These are phyloP conservation scores for Singerocomus rubriflavus DNA, from an alignment of 1,284 basidiomycete species.

Conservation along the genomic window DNA sequence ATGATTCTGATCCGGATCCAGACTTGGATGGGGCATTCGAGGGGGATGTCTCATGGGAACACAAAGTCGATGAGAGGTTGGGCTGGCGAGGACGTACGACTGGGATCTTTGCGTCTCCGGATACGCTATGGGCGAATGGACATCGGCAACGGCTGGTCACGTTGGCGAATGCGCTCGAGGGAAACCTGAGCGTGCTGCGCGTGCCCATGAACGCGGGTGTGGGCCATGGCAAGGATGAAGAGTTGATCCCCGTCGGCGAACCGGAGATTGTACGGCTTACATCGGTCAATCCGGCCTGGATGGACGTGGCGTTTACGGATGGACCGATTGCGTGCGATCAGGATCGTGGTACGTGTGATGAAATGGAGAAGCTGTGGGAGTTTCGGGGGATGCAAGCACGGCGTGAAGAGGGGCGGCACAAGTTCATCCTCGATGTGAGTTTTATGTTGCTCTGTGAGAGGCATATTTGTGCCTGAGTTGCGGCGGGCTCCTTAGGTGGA, in stretches of 20 bases:
- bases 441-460: too few relatives aligned
- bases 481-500: conserved; percentile 41
- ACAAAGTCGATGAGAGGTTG: conserved; percentile 53
- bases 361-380: conserved; percentile 44
- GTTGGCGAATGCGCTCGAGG: conserved; percentile 34
- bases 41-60: conserved; percentile 53
- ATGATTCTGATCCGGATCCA: conserved; percentile 26
- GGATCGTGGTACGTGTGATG: conserved; percentile 38
- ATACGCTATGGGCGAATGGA: conserved; percentile 47
- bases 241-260: conserved; percentile 39
- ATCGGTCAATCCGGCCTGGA: conserved; percentile 45
- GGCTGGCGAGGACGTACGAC: conserved; percentile 68
- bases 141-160: conserved; percentile 44
- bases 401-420: conserved; percentile 53
- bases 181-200: conserved; percentile 27
- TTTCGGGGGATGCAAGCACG: conserved; percentile 44
- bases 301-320: conserved; percentile 58
- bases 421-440: conserved; percentile 64
- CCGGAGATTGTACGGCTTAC: conserved; percentile 36
- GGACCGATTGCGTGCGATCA: conserved; percentile 44
- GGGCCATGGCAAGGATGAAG: background rate
- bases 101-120: conserved; percentile 49
- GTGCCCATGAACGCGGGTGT: conserved; percentile 9
- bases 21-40: conserved; percentile 26
- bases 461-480: background rate